Base-by-base conservation (phyloP, 345 rosid genomes). In the Toxicodendron radicans region DNA sequence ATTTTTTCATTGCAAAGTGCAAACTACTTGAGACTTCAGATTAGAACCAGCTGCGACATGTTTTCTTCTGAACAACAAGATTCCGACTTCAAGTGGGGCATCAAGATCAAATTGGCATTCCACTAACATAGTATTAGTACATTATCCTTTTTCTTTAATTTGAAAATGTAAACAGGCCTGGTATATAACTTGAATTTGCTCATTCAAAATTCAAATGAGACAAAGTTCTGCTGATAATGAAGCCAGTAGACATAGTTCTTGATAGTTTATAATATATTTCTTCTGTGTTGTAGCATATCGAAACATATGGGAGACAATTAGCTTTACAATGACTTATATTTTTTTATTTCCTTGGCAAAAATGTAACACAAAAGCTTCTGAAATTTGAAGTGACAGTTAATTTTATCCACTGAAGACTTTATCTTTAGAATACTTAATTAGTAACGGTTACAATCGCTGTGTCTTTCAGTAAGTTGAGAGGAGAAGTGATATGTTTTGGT, bases 121-220 rank as follows among this genome's bases (percentile, higher is more conserved):
- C 43, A 38, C 43, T 7, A 53, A 14, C 11, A 49, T 18, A 17
- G 17, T n/a, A n/a, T n/a, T n/a, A n/a, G n/a, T 30, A 51, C 59
- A 32, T 23, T 33, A 35, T 1, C 32, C 46, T 38, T 54, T 23
- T 14, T 54, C 58, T 71, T 71, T 59, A 58, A 30, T 18, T 71
- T 60, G 21, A 71, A 48, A 21, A 30, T 18, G 20, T 11, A 43
- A 46, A 60, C 5, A 46, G 30, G 58, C 58, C 66, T 18, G 43
- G 3, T 27, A 17, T n/a, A n/a, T 46, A 41, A 49, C 43, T 1
- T 43, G 18, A 32, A 24, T 23, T 6, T 58, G 24, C 8, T 43
- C 16, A 45, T 71, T 71, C 74, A 71, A 71, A 46, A 45, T 71
- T 71, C 32, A 60, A 71, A 70, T 46, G 18, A 69, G 11, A 35